Percentiles rank a stretch among this genome's conserved stretches.
phyloP scores from a whole-genome alignment of 306 rosid genomes.

The Castanea crenata region DNA sequence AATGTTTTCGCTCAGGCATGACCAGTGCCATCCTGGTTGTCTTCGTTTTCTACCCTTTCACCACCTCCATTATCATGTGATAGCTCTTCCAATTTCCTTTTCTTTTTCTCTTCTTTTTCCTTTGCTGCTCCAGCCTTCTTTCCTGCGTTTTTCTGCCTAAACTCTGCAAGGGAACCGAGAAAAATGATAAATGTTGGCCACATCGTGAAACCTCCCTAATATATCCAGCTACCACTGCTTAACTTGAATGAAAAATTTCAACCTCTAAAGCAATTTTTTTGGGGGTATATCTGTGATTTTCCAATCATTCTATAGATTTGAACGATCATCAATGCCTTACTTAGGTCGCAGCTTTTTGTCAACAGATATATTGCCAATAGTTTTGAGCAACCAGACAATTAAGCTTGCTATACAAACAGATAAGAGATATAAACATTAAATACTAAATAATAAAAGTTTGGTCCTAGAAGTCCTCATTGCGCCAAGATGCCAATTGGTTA shows the following conservation, averaged over 20 bases:
- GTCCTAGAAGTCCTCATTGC: too few species aligned
- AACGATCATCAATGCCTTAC: background rate
- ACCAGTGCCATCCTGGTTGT: constrained; percentile 8
- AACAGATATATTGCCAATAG: too few species aligned
- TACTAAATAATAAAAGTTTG: too few species aligned
- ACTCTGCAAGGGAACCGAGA: constrained; percentile 46
- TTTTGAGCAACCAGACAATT: too few species aligned
- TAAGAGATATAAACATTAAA: too few species aligned
- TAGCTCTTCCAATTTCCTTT: constrained; percentile 49
- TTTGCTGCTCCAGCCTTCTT: constrained; percentile 59
- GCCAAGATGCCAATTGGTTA: too few species aligned
- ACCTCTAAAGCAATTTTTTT: too few species aligned
- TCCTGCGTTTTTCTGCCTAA: constrained; percentile 68
- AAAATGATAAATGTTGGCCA: background rate
- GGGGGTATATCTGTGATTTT: background rate
- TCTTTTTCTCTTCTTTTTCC: constrained; percentile 53
- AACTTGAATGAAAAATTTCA: background rate
- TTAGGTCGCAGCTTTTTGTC: too few species aligned
- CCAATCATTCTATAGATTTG: background rate
- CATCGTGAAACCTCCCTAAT: background rate
- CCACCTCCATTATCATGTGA: constrained; percentile 31
- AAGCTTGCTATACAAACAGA: too few species aligned
- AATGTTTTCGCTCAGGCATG: constrained; percentile 10
- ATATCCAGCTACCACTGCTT: background rate
- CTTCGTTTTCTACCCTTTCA: constrained; percentile 20